These are phyloP conservation scores for Tilletia indica DNA, from an alignment of 1,284 basidiomycete species.

Conservation along the genomic window DNA sequence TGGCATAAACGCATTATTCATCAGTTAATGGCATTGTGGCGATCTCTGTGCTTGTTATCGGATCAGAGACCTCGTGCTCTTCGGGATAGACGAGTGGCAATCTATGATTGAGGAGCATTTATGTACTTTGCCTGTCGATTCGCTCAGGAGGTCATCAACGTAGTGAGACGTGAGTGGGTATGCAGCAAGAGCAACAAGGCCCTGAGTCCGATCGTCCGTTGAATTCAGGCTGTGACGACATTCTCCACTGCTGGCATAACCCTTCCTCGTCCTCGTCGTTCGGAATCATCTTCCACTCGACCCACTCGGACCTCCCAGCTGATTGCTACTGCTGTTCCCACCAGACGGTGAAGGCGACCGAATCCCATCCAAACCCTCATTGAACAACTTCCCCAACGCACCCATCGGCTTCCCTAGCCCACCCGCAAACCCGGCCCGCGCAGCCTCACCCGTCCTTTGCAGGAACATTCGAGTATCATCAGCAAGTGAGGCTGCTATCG, in stretches of 20 bases:
- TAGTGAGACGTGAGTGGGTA: too few relatives aligned
- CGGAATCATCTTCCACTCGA: not conserved
- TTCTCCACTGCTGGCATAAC: too few relatives aligned
- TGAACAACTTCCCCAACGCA: conserved; percentile 48
- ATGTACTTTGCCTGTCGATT: too few relatives aligned
- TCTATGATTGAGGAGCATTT: too few relatives aligned
- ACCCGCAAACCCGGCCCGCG: conserved; percentile 36
- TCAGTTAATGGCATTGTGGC: not conserved
- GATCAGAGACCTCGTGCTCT: not conserved
- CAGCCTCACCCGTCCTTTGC: conserved; percentile 53
- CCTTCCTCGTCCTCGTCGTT: too few relatives aligned
- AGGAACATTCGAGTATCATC: conserved; percentile 54
- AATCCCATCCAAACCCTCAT: conserved; percentile 50
- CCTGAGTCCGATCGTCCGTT: too few relatives aligned
- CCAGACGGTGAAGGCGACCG: conserved; percentile 29
- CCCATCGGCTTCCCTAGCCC: conserved; percentile 45
- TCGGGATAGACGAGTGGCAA: not conserved
- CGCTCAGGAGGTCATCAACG: too few relatives aligned
- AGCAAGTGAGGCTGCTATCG: conserved; percentile 42
- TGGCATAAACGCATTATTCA: not conserved
- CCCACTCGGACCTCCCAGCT: too few relatives aligned
- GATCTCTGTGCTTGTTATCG: not conserved
- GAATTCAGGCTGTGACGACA: too few relatives aligned
- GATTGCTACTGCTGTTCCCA: conserved; percentile 2
- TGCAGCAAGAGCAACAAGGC: too few relatives aligned